Evolutionary conservation across 192 early-diverging fungal species (phyloP).

Genomic region (Rhizophagus prolifer): DNA sequence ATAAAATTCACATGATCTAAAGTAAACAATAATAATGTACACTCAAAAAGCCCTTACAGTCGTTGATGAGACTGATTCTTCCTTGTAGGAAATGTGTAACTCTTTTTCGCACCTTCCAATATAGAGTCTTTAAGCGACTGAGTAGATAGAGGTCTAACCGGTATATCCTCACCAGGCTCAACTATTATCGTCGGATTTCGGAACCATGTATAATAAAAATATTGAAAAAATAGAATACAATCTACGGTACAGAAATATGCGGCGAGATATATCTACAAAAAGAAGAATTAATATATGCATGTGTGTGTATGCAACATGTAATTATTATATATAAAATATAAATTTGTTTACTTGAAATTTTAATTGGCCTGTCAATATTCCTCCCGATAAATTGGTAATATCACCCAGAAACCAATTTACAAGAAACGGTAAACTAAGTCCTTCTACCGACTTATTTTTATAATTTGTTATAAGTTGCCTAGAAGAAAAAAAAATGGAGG

Average conservation of each 20-base stretch:
- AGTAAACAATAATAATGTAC: not conserved
- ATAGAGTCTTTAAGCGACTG: not conserved
- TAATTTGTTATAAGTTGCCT: constrained; percentile 54
- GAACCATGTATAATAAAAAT: constrained; percentile 38
- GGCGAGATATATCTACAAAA: constrained; percentile 51
- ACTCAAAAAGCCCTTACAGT: constrained; percentile 9
- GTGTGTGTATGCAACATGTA: no score
- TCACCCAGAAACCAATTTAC: constrained; percentile 68
- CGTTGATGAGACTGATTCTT: constrained; percentile 19
- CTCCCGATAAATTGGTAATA: constrained; percentile 67
- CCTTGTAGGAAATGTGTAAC: constrained; percentile 22
- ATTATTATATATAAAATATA: constrained; percentile 8
- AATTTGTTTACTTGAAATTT: constrained; percentile 63
- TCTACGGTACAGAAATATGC: constrained; percentile 48
- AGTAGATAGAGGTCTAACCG: not conserved
- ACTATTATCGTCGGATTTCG: not conserved
- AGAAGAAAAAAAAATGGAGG: not conserved
- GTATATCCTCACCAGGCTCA: no score
- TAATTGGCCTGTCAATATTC: constrained; percentile 69
- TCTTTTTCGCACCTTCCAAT: constrained; percentile 19
- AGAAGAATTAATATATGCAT: not conserved
- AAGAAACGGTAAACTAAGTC: constrained; percentile 57
- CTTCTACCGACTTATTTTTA: constrained; percentile 36
- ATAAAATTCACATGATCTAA: not conserved
- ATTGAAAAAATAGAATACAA: constrained; percentile 41